Evolutionary conservation across 257 asterid species (phyloP), one percentile per base, ranked within the genome.

Genomic region (Apocynum venetum): DNA sequence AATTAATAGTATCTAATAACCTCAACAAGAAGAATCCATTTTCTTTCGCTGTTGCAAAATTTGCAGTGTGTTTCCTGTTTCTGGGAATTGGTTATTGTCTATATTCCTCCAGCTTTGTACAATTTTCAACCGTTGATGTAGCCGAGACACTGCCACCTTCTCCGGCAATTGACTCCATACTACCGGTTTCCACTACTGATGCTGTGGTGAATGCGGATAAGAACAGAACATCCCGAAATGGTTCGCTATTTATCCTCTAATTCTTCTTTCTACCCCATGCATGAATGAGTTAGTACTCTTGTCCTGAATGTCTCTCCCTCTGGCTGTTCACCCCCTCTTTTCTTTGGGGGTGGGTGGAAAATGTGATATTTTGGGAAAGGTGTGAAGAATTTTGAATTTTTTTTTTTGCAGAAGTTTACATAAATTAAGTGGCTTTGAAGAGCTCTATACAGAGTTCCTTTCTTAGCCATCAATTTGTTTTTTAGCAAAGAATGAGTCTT

Each of bases 51-150:
- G 40, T 88, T 53, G 87, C 87, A 8, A 92, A 84, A 74, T 83
- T 92, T 20, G 88, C 73, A 6, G 86, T 87, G 63, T 89, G 88
- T 78, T 80, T 91, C 71, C 80, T 94, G 72, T 43, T 92, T 14
- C 46, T 92, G 73, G 92, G 92, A 13, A 66, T 93, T 60, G 88
- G 89, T 17, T 90, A 87, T 70, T 88, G 91, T 15, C 76, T 92
- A 38, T 77, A 83, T 55, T 88, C 89, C 64, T 89, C 94, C 15
- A 89, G 75, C 74, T 88, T 79, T 56, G 73, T 84, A 38, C 89
- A 75, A 74, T 86, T 89, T 80, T 73, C 89, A 5, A 81, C 89
- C 49, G 49, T 74, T 61, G 75, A 67, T 31, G 79, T 38, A 43
- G 71, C 40, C 74, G 44, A 56, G 51, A 57, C 77, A 25, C 69